Evolutionary conservation across 306 rosid species (phyloP).

Genomic region (Hippophae rhamnoides): DNA sequence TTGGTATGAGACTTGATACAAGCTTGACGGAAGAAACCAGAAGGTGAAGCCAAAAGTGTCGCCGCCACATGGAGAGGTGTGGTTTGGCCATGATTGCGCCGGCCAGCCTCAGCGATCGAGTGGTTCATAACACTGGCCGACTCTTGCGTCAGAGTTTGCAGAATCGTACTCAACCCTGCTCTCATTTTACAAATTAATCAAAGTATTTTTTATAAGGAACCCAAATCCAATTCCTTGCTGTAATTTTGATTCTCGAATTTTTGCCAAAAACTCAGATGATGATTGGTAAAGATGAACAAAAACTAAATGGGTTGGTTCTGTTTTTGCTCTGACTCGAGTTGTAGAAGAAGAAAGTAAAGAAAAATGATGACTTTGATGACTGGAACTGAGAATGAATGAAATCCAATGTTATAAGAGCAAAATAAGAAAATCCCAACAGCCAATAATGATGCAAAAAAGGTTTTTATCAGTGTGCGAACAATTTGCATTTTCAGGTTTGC

Average conservation of each 20-base stretch:
- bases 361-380: neutral
- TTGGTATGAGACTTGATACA: slow-evolving; percentile 95
- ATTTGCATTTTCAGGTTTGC: neutral
- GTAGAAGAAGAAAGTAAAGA: neutral
- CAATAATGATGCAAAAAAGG: too few relatives aligned
- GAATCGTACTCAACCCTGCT: slow-evolving; percentile 92
- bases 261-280: neutral
- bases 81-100: slow-evolving; percentile 89
- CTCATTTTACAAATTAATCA: slow-evolving; percentile 50
- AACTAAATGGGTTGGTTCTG: too few relatives aligned
- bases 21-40: slow-evolving; percentile 79
- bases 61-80: slow-evolving; percentile 97
- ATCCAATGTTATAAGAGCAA: too few relatives aligned
- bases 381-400: too few relatives aligned
- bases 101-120: slow-evolving; percentile 83
- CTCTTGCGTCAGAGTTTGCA: slow-evolving; percentile 95
- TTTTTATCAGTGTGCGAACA: too few relatives aligned
- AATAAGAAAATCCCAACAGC: too few relatives aligned
- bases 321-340: too few relatives aligned
- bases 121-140: slow-evolving; percentile 88
- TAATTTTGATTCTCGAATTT: too few relatives aligned
- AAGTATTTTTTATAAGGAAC: neutral
- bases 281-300: too few relatives aligned
- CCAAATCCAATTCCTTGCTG: neutral
- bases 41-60: slow-evolving; percentile 63